A percentile compares a stretch with the other conserved stretches of the same genome.
Evolutionary conservation across 129 eudicot genomes (phyloP).

Genomic region (Saposhnikovia divaricata): DNA sequence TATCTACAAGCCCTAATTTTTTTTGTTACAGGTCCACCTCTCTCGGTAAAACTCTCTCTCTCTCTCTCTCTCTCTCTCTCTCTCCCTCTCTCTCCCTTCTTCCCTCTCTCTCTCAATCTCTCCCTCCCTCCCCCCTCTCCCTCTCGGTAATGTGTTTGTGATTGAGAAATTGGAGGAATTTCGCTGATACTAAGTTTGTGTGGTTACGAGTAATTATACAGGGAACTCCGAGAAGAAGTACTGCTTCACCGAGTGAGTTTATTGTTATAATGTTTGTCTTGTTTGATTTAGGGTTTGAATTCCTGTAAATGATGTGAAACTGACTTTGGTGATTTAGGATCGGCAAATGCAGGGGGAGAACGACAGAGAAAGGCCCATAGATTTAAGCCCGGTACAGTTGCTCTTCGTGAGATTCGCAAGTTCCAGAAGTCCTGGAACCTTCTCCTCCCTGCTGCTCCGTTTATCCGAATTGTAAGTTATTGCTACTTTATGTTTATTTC

Average conservation of each 20-base stretch:
- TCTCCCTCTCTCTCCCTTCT: not conserved
- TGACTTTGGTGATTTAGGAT: not conserved
- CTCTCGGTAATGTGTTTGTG: not conserved
- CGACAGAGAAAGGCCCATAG: slow-evolving; percentile 29
- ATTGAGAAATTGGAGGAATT: not conserved
- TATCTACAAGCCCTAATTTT: slow-evolving; percentile 2
- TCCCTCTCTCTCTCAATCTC: not conserved
- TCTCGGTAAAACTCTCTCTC: not conserved
- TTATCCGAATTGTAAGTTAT: slow-evolving; percentile 37
- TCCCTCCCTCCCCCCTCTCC: too few relatives aligned
- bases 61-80: not conserved
- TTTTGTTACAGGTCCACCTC: not conserved
- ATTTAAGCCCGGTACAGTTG: slow-evolving; percentile 61
- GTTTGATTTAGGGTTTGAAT: not conserved
- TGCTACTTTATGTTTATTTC: not conserved
- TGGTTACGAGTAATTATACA: not conserved
- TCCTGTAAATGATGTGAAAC: not conserved
- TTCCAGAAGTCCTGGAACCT: slow-evolving; percentile 49
- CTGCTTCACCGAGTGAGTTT: slow-evolving; percentile 4
- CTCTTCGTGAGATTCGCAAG: slow-evolving; percentile 64
- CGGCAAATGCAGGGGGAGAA: slow-evolving; percentile 6
- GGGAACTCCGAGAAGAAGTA: not conserved
- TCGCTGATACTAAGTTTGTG: not conserved
- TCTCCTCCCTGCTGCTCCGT: slow-evolving; percentile 72
- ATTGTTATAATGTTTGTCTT: not conserved